phyloP scores from a whole-genome alignment of 805 yeast genomes.

The Zygoascus biomembranicola region DNA sequence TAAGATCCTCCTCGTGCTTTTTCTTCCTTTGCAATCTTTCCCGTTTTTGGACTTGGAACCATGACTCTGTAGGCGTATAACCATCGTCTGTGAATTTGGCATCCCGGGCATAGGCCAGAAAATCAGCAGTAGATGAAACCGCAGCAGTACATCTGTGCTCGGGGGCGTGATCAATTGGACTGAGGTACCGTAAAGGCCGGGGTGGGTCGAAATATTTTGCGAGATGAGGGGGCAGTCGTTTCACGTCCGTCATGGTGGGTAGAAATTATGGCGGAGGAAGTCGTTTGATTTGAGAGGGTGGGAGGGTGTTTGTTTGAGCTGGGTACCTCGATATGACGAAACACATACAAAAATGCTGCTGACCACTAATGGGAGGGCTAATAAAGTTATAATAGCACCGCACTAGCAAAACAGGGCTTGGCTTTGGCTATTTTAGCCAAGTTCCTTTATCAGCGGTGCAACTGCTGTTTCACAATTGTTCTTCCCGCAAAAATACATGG shows the following conservation, averaged over 20 bases:
- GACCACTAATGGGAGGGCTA: no score
- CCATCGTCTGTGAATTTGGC: constrained; percentile 12
- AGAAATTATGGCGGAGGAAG: background rate
- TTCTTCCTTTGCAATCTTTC: constrained; percentile 22
- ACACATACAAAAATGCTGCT: no score
- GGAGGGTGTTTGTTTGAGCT: no score
- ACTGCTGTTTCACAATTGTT: no score
- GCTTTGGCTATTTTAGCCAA: no score
- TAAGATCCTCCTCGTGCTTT: constrained; percentile 25
- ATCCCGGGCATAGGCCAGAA: constrained; percentile 27
- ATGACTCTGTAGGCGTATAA: constrained; percentile 28
- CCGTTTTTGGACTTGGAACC: constrained; percentile 25
- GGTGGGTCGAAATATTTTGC: constrained; percentile 49
- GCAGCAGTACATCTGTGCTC: constrained; percentile 39
- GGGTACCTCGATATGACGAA: no score
- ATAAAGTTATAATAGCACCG: no score
- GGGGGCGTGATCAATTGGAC: constrained; percentile 43
- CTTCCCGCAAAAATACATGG: no score
- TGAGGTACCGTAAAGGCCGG: constrained; percentile 44
- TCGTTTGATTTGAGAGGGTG: background rate
- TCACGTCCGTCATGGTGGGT: constrained; percentile 31
- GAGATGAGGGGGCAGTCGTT: constrained; percentile 35
- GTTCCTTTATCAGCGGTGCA: no score
- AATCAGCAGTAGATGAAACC: constrained; percentile 39
- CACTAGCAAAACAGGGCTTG: no score